These are phyloP conservation scores for Candida ascalaphidarum DNA, from an alignment of 805 yeast species.

Conservation along the genomic window DNA sequence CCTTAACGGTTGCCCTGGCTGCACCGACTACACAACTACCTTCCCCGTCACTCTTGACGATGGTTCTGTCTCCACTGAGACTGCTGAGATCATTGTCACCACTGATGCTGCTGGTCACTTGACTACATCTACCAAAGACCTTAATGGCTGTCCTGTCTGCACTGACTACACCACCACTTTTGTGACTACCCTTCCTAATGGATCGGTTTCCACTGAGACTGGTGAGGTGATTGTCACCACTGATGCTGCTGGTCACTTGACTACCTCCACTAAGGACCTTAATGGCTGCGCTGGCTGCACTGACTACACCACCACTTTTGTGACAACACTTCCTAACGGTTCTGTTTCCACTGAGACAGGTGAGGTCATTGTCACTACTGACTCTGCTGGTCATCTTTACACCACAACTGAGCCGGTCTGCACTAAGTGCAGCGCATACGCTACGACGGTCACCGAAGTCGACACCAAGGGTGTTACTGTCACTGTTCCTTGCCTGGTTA, in stretches of 20 bases:
- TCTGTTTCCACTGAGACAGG: not conserved
- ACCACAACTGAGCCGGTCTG: not conserved
- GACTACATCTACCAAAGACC: not conserved
- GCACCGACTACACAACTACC: not conserved
- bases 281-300: not conserved
- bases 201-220: not conserved
- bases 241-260: not conserved
- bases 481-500: not conserved
- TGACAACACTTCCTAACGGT: not conserved
- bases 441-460: not conserved
- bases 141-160: not conserved
- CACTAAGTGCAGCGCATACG: not conserved
- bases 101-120: not conserved
- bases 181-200: not conserved
- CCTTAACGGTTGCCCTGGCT: too few relatives aligned
- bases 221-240: not conserved
- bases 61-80: not conserved
- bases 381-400: not conserved
- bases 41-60: not conserved
- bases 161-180: not conserved
- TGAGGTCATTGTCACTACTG: not conserved
- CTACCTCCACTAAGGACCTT: not conserved
- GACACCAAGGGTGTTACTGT: not conserved
- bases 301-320: not conserved
- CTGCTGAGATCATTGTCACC: not conserved